Base-by-base conservation (phyloP, 768 basidiomycete species). In the Coprinopsis strossmayeri region DNA sequence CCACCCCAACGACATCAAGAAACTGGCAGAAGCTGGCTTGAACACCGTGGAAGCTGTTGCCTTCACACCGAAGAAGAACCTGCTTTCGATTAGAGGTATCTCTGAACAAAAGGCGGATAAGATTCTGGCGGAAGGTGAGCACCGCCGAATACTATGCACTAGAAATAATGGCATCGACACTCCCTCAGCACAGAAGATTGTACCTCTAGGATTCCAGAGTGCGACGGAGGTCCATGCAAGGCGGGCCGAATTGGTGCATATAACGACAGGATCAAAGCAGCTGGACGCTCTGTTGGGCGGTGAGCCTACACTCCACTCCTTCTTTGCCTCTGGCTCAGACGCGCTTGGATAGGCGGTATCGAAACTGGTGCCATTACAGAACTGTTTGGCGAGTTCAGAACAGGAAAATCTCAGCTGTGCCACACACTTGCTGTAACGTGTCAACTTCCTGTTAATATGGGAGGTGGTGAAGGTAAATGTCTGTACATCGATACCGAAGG, bases 321-420 rank as follows among this genome's bases (percentile, higher is more conserved):
- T 53, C 53, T 53, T 40, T 21, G 13, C 32, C 35, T 5, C 51
- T 47, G 35, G 20, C 47, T 47, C 44, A 39, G 30, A n/a, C n/a
- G n/a, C n/a, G n/a, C n/a, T 32, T 15, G 9, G 48, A 20, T 52
- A 91, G 89, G 90, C 46, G 96, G 96, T 7, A 91, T 99, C 57
- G 96, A 99, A 70, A 99, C 96, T 15, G 96, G 96, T 34, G 87
- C 93, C 0, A 96, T 99, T 61, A 99, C 96, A 0, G 96, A 99
- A 65, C 72, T 99, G 23, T 97, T 96, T 69, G 96, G 95, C 49
- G 96, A 99, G 69, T 99, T 99, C 68, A 78, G 96, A 55, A 98
- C 96, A 9, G 96, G 96, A 48, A 98, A 99, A 68, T 95, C 91
- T 20, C 96, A 99, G 61, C 78, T 99, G 40, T 98, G 96, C 63